A percentile compares a stretch with the other conserved stretches of the same genome.
Evolutionary conservation across 768 basidiomycete genomes (phyloP).

Genomic region (Zangia roseola): DNA sequence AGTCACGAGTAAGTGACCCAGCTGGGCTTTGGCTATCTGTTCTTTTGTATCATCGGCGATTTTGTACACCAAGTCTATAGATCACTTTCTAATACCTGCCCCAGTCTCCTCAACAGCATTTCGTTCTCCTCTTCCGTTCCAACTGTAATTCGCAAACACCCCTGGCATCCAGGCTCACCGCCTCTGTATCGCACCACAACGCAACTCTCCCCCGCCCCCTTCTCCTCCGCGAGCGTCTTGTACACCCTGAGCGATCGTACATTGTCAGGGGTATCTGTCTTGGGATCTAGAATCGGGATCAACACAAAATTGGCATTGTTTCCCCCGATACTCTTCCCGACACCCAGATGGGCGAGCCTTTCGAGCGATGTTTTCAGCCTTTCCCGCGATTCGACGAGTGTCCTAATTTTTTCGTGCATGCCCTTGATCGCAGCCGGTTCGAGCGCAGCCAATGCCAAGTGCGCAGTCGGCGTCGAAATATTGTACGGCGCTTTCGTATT

Average conservation of each 20-base stretch:
- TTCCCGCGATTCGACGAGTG: slow-evolving; percentile 57
- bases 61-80: too few species aligned
- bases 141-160: slow-evolving; percentile 86
- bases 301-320: slow-evolving; percentile 91
- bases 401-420: slow-evolving; percentile 66
- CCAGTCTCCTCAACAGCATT: slow-evolving; percentile 53
- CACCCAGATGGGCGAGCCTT: slow-evolving; percentile 46
- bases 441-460: slow-evolving; percentile 77
- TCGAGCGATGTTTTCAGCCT: slow-evolving; percentile 52
- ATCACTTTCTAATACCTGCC: slow-evolving; percentile 38
- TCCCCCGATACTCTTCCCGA: slow-evolving; percentile 72
- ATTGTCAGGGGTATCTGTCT: slow-evolving; percentile 49
- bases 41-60: too few species aligned
- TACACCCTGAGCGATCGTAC: slow-evolving; percentile 65
- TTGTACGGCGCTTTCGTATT: slow-evolving; percentile 99
- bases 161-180: slow-evolving; percentile 79
- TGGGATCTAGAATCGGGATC: slow-evolving; percentile 63
- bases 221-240: slow-evolving; percentile 77
- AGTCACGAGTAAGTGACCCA: too few species aligned
- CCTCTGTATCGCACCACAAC: slow-evolving; percentile 94
- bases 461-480: slow-evolving; percentile 86
- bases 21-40: too few species aligned
- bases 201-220: slow-evolving; percentile 76
- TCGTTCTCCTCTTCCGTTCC: slow-evolving; percentile 82
- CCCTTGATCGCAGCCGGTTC: slow-evolving; percentile 55